Evolutionary conservation across 2,329 filamentous ascomycete species (phyloP).

Genomic region (Thermoascus crustaceus): DNA sequence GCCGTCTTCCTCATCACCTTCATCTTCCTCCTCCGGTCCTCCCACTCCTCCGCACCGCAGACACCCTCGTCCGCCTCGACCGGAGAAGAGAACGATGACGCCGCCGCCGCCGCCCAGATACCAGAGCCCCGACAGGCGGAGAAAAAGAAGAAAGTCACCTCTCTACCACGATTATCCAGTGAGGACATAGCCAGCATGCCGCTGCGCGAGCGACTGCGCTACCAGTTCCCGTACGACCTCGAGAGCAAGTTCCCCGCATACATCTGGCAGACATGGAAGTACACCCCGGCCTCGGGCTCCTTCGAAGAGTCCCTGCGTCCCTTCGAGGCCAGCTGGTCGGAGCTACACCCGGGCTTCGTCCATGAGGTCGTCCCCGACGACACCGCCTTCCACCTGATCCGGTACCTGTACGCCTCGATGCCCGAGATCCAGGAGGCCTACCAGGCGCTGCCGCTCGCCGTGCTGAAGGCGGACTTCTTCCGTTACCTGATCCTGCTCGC

Average conservation of each 20-base stretch:
- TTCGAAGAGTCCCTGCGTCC: slow-evolving; percentile 70
- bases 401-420: slow-evolving; percentile 75
- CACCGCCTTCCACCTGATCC: slow-evolving; percentile 71
- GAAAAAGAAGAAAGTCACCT: slow-evolving; percentile 36
- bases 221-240: slow-evolving; percentile 89
- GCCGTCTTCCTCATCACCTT: slow-evolving; percentile 61
- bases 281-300: slow-evolving; percentile 64
- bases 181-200: slow-evolving; percentile 65
- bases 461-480: slow-evolving; percentile 74
- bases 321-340: slow-evolving; percentile 82
- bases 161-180: slow-evolving; percentile 51
- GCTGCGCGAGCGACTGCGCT: slow-evolving; percentile 71
- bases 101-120: slow-evolving; percentile 7
- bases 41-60: slow-evolving; percentile 47
- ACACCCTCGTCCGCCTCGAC: slow-evolving; percentile 17
- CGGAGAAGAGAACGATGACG: not conserved
- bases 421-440: slow-evolving; percentile 75
- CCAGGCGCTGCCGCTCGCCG: slow-evolving; percentile 60
- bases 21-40: slow-evolving; percentile 60
- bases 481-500: slow-evolving; percentile 67
- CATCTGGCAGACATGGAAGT: slow-evolving; percentile 99
- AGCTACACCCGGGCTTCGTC: slow-evolving; percentile 79
- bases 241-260: slow-evolving; percentile 87
- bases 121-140: slow-evolving; percentile 24
- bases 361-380: slow-evolving; percentile 96